Evolutionary conservation across 495 filamentous ascomycete species (phyloP), one percentile per base, ranked within the genome.

Genomic region (Lophiotrema nucula): DNA sequence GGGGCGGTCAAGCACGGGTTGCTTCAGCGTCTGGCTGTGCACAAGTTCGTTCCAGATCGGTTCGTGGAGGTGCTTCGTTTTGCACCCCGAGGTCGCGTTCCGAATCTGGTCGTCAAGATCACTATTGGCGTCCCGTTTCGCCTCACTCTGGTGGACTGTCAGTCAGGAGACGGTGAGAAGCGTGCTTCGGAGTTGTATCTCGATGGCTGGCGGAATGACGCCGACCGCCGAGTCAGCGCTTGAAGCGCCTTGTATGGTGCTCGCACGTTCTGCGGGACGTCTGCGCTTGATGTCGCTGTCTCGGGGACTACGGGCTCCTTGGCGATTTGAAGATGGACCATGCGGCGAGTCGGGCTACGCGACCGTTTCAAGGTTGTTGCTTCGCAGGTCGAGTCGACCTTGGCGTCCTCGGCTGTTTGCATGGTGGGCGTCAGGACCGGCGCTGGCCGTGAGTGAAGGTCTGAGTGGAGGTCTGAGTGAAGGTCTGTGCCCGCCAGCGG

Each of bases 1-100:
- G 46, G 53, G 47, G 54, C 18, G 27, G 35, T 35, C 28, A 25
- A 25, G 35, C 26, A 63, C 54, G 4, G 49, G 53, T 53, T 55
- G 53, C 42, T 53, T 39, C 54, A 63, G 42, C 46, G 58, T 63
- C 33, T 31, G 39, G 54, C 54, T 53, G 53, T 63, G 60, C 25
- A 63, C 60, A 27, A 26, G 54, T 47, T 58, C 47, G 28, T 63
- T 63, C 60, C 60, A 63, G 53, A 39, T 58, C 26, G 60, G 58
- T 38, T 62, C 53, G 45, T 62, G 44, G 53, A 62, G 45, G 43
- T 62, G 58, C 38, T 62, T 49, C 13, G 42, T 56, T 62, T 62
- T 50, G 58, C 58, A 62, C 18, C 27, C 45, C 26, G 53, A 42
- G 22, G 58, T 62, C 44, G 13, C 42, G 52, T 62, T 46, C 53